Percentiles rank a stretch among this genome's conserved stretches.
These are phyloP conservation scores for Aspergillus cejpii DNA, from an alignment of 2,329 filamentous ascomycete genomes.

Conservation along the genomic window DNA sequence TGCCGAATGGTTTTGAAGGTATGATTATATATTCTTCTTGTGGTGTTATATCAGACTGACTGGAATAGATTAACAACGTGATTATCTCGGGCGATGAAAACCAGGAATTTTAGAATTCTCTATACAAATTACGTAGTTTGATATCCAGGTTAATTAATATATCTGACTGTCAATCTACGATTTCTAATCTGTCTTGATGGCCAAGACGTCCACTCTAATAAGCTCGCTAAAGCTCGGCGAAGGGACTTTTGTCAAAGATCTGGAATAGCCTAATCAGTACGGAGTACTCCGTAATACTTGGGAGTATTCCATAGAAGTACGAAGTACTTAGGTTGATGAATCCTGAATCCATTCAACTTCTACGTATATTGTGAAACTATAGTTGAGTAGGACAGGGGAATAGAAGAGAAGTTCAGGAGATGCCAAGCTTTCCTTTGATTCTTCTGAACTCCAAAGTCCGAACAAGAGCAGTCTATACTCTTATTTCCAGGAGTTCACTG, in stretches of 20 bases:
- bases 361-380: no score
- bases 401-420: background rate
- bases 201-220: background rate
- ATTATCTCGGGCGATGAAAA: slow-evolving; percentile 84
- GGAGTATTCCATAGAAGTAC: background rate
- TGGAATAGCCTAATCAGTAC: background rate
- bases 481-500: no score
- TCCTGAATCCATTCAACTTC: no score
- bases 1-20: slow-evolving; percentile 98
- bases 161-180: no score
- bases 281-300: background rate
- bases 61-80: slow-evolving; percentile 69
- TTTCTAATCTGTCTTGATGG: no score
- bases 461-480: no score
- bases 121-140: slow-evolving; percentile 12
- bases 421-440: no score
- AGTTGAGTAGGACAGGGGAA: no score
- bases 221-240: background rate
- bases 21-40: slow-evolving; percentile 5
- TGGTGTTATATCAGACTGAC: slow-evolving; percentile 13
- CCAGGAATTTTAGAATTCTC: slow-evolving; percentile 65
- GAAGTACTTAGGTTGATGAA: background rate
- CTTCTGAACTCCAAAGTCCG: background rate
- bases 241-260: background rate
- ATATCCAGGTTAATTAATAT: background rate